A percentile compares a stretch with the other conserved stretches of the same genome.
phyloP scores from a whole-genome alignment of 495 filamentous ascomycete genomes.

The Lindgomyces ingoldianus region DNA sequence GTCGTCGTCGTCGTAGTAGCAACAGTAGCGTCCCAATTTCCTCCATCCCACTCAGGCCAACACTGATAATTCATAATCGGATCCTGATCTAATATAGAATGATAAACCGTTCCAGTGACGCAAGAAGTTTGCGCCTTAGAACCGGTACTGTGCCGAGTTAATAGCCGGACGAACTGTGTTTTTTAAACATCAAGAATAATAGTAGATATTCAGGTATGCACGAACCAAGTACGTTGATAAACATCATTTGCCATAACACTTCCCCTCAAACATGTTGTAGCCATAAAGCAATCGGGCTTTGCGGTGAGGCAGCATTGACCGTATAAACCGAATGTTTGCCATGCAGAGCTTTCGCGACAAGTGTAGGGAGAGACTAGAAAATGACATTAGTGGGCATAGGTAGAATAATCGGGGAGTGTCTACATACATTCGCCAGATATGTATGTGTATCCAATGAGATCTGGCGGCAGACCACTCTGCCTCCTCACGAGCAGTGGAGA shows the following conservation, averaged over 20 bases:
- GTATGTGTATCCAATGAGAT: conserved; percentile 2
- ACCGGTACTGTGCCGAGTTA: background rate
- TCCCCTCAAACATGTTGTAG: background rate
- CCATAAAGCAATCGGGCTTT: conserved; percentile 1
- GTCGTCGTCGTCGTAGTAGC: background rate
- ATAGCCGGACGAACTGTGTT: background rate
- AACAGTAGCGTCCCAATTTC: conserved; percentile 7
- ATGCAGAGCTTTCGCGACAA: conserved; percentile 5
- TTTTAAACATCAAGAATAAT: background rate
- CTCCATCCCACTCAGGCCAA: conserved; percentile 4
- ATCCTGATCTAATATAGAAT: conserved; percentile 6
- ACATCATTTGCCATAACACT: conserved; percentile 9
- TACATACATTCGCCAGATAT: background rate
- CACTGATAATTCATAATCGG: conserved; percentile 18
- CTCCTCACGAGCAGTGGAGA: background rate
- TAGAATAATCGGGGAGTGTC: background rate
- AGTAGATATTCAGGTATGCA: background rate
- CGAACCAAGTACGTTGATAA: conserved; percentile 1
- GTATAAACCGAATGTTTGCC: background rate
- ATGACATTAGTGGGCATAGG: background rate
- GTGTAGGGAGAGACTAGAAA: background rate
- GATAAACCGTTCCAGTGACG: conserved; percentile 7
- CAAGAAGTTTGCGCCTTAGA: background rate
- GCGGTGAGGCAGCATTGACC: conserved; percentile 5
- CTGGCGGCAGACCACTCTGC: background rate